These are phyloP conservation scores for Pyronema domesticum DNA, from an alignment of 495 filamentous ascomycete genomes.

Conservation along the genomic window DNA sequence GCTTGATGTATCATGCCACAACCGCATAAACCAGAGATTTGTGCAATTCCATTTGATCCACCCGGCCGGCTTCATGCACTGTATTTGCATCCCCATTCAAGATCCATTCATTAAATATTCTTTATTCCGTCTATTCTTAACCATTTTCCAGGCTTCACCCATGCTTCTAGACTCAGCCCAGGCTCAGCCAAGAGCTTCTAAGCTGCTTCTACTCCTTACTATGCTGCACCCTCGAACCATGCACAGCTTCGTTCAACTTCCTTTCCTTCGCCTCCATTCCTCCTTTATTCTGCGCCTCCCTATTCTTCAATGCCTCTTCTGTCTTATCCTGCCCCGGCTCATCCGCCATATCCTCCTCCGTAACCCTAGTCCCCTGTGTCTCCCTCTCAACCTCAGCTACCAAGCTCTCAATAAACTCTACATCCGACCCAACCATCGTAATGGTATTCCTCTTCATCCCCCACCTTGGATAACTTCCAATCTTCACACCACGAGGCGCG, in stretches of 20 bases:
- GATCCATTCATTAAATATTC: no score
- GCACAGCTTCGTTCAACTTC: background rate
- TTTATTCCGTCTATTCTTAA: no score
- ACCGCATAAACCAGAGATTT: no score
- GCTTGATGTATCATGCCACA: no score
- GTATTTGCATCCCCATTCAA: no score
- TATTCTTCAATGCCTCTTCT: background rate
- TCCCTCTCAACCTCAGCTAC: conserved; percentile 26
- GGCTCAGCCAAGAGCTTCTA: no score
- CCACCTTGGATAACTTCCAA: conserved; percentile 94
- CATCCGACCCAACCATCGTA: conserved; percentile 64
- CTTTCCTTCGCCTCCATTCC: background rate
- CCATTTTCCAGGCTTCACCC: no score
- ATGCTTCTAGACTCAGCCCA: no score
- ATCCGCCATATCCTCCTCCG: conserved; percentile 26
- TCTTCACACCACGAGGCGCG: conserved; percentile 59
- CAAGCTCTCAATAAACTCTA: conserved; percentile 42
- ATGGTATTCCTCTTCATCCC: conserved; percentile 75
- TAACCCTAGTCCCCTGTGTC: conserved; percentile 39
- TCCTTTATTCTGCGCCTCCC: conserved; percentile 10
- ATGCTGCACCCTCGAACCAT: no score
- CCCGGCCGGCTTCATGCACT: no score
- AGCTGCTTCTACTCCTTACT: no score
- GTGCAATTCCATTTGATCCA: no score
- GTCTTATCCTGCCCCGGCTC: background rate